These are phyloP conservation scores for Coemansia sp. DNA, from an alignment of 192 early-diverging fungal genomes.

Conservation along the genomic window DNA sequence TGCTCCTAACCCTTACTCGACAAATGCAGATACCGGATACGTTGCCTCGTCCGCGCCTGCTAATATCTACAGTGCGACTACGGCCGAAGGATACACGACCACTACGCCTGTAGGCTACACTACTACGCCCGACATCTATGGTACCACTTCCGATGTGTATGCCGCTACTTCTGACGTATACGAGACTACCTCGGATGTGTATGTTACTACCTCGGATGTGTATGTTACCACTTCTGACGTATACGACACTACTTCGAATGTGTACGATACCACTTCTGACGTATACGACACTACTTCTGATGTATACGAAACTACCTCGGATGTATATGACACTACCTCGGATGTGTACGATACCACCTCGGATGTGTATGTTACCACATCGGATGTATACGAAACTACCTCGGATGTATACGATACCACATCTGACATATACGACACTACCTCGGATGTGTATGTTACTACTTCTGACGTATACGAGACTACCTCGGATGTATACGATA, in stretches of 20 bases:
- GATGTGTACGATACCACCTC: conserved; percentile 8
- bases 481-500: conserved; percentile 10
- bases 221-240: conserved; percentile 1
- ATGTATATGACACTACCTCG: conserved; percentile 8
- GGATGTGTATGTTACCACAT: conserved; percentile 10
- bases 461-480: conserved; percentile 11
- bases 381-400: conserved; percentile 8
- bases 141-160: conserved; percentile 9
- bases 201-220: conserved; percentile 10
- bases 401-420: conserved; percentile 13
- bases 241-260: background rate
- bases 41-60: background rate
- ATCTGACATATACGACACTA: conserved; percentile 6
- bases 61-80: conserved; percentile 11
- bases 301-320: conserved; percentile 6
- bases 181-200: conserved; percentile 1
- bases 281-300: conserved; percentile 8
- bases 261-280: conserved; percentile 3
- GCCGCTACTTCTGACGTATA: background rate
- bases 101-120: conserved; percentile 5
- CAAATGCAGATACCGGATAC: background rate
- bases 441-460: conserved; percentile 12
- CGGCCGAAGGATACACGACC: conserved; percentile 4
- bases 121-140: conserved; percentile 3
- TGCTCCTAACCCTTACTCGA: background rate